Evolutionary conservation across 176 grass and related monocot species (phyloP), one percentile per base, ranked within the genome.

Genomic region (Metroxylon sagu): DNA sequence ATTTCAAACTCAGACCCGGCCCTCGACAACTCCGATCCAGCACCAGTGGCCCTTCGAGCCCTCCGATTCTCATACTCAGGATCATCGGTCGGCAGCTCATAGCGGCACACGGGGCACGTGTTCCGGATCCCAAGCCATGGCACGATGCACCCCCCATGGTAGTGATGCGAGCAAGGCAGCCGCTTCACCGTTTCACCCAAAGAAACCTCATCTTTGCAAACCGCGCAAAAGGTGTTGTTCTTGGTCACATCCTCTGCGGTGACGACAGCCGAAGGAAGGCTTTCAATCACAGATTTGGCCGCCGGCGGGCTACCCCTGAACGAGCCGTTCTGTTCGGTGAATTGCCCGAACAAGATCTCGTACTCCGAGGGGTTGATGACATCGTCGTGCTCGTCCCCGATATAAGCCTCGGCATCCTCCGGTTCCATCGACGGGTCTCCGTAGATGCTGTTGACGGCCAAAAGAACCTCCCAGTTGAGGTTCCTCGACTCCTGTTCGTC

Each of bases 41-140:
- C 35, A 43, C 35, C 7, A 3, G 35, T 14, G 35, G 35, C 35
- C 35, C 35, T 6, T 43, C 35, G 35, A 43, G 31, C 80, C 77
- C 60, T 76, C 29, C 72, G 57, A 61, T 49, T 58, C 77, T 92
- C 88, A 1, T 92, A 92, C 14, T 87, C 83, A 0, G 73, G 66
- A 79, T 92, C 83, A 19, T 92, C 88, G 1, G 88, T 92, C 18
- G 88, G 83, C 35, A 92, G 73, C 74, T 92, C 83, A 23, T 77
- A 87, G 0, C 88, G 80, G 74, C 88, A 92, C 25, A 92, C 83
- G 0, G 88, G 88, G 27, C 88, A 92, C 0, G 79, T 69, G 58
- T 92, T 92, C 14, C 88, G 69, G 31, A 92, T 81, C 48, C 64
- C 77, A 5, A 92, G 74, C 88, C 88, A 92, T 0, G 88, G 83